Conservation (phyloP, 208 protist species). For the Trypanosoma lewisi region DNA sequence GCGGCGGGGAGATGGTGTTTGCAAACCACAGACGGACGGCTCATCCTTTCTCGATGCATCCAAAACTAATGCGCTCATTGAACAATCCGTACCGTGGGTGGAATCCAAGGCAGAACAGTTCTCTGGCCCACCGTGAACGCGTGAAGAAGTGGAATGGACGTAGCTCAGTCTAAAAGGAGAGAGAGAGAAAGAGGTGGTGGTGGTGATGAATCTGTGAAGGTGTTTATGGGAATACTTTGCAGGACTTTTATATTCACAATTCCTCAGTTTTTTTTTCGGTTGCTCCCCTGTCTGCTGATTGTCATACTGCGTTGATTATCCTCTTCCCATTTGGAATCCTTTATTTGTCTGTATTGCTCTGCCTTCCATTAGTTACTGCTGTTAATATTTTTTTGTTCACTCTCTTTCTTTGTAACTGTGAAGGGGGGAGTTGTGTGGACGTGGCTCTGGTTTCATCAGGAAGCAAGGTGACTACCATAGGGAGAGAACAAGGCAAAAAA, state of each 20-base stretch:
- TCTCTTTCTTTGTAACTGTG: neutral
- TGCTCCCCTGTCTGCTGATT: too few relatives aligned
- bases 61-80: conserved; percentile 82
- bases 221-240: neutral
- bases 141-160: conserved; percentile 87
- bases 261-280: conserved; percentile 5
- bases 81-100: conserved; percentile 80
- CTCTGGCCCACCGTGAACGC: conserved; percentile 73
- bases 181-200: neutral
- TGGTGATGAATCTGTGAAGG: neutral
- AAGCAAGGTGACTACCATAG: too few relatives aligned
- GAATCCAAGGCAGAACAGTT: conserved; percentile 76
- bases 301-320: too few relatives aligned
- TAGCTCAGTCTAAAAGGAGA: conserved; percentile 51
- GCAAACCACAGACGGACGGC: conserved; percentile 54
- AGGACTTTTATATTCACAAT: neutral
- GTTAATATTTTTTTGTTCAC: conserved; percentile 13
- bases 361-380: conserved; percentile 6
- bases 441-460: too few relatives aligned
- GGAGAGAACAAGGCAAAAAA: neutral
- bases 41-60: conserved; percentile 70
- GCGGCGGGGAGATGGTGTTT: conserved; percentile 86
- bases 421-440: neutral
- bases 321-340: too few relatives aligned
- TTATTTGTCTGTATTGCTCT: too few relatives aligned